These are phyloP conservation scores for Ramaria sp. DNA, from an alignment of 768 basidiomycete species.

Conservation along the genomic window DNA sequence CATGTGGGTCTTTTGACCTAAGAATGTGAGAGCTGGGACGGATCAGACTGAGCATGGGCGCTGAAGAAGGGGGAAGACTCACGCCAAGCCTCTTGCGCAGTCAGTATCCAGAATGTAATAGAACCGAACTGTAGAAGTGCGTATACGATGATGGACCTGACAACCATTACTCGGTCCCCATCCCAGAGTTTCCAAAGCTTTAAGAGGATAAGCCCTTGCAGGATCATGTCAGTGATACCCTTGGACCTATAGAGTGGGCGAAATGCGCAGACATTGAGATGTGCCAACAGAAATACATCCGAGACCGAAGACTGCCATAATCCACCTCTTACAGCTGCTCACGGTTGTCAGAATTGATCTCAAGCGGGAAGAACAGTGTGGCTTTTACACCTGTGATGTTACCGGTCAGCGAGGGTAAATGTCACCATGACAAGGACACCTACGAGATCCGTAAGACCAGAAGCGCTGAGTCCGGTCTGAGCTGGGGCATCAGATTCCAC, in stretches of 20 bases:
- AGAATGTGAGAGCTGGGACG: slow-evolving; percentile 18
- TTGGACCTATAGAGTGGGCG: background rate
- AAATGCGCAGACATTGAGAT: background rate
- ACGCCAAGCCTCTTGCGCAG: slow-evolving; percentile 18
- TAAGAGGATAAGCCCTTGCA: slow-evolving; percentile 24
- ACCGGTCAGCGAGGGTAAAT: slow-evolving; percentile 13
- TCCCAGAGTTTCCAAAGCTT: slow-evolving; percentile 28
- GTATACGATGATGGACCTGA: slow-evolving; percentile 18
- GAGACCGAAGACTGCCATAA: background rate
- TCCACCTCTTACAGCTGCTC: background rate
- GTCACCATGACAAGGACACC: background rate
- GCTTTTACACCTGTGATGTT: slow-evolving; percentile 17
- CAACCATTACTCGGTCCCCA: slow-evolving; percentile 16
- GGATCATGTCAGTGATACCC: slow-evolving; percentile 11
- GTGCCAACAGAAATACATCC: background rate
- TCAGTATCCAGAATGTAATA: slow-evolving; percentile 16
- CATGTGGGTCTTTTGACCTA: slow-evolving; percentile 14
- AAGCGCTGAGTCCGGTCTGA: background rate
- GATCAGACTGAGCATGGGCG: background rate
- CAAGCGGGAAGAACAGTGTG: background rate
- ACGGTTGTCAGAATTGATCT: background rate
- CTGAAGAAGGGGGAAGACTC: slow-evolving; percentile 9
- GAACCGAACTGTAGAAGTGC: slow-evolving; percentile 16
- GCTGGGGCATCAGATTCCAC: background rate
- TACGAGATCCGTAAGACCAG: background rate